Evolutionary conservation across 1,139 yeast species (phyloP).

Genomic region (Debaryomycetaceae sp.): DNA sequence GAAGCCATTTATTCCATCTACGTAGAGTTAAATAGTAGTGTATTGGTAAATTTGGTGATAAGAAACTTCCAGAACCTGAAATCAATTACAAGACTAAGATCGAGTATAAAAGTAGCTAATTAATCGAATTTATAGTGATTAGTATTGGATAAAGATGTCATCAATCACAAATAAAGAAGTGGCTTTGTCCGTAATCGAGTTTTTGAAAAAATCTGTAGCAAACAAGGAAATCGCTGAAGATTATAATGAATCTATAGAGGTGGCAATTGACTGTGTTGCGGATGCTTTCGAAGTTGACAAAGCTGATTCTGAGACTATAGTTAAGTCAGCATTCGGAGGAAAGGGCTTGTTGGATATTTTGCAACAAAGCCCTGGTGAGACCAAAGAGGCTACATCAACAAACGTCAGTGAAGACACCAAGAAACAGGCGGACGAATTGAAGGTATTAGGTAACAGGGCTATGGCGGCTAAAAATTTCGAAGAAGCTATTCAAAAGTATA

Average conservation of each 20-base stretch:
- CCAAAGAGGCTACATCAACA: constrained; percentile 12
- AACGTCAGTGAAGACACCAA: constrained; percentile 54
- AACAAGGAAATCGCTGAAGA: constrained; percentile 72
- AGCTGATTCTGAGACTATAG: constrained; percentile 35
- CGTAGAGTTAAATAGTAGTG: constrained; percentile 3
- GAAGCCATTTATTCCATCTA: not conserved
- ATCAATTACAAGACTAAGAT: not conserved
- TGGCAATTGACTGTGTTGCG: constrained; percentile 87
- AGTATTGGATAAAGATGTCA: constrained; percentile 10
- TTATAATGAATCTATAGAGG: constrained; percentile 87
- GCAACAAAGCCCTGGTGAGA: constrained; percentile 13
- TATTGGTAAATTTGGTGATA: constrained; percentile 4
- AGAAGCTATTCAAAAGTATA: constrained; percentile 71
- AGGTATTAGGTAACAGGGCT: constrained; percentile 84
- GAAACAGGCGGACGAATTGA: constrained; percentile 77
- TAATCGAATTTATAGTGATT: not conserved
- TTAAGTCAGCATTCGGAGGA: constrained; percentile 43
- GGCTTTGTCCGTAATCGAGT: constrained; percentile 73
- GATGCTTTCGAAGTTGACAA: constrained; percentile 78
- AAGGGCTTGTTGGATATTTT: constrained; percentile 49
- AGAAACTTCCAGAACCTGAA: constrained; percentile 8
- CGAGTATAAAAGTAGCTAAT: not conserved
- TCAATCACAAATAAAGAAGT: constrained; percentile 55
- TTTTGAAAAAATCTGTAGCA: constrained; percentile 57
- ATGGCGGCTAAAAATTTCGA: constrained; percentile 77